Percentiles rank a stretch among this genome's conserved stretches.
Evolutionary conservation across 2,329 filamentous ascomycete genomes (phyloP).

Genomic region (Cordyceps fumosorosea): DNA sequence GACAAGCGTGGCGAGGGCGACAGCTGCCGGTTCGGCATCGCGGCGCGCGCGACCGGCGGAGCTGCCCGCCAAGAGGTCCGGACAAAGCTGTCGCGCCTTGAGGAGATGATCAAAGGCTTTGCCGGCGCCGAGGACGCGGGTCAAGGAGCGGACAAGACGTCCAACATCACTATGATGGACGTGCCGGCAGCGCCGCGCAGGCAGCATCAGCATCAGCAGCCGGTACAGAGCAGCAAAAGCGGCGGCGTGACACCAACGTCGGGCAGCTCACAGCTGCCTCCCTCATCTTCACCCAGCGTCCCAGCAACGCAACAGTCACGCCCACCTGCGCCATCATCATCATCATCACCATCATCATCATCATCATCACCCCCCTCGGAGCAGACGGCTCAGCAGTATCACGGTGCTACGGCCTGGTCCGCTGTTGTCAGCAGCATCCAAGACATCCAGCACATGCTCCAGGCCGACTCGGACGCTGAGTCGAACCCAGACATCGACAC

Average conservation of each 20-base stretch:
- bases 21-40: slow-evolving; percentile 27
- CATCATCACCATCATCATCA: neutral
- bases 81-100: slow-evolving; percentile 32
- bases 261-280: neutral
- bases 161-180: neutral
- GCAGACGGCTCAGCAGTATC: slow-evolving; percentile 20
- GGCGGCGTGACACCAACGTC: neutral
- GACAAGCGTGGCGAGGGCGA: slow-evolving; percentile 29
- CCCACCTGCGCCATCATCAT: neutral
- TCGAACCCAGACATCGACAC: slow-evolving; percentile 14
- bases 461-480: slow-evolving; percentile 11
- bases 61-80: slow-evolving; percentile 30
- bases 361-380: neutral
- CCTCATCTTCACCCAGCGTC: neutral
- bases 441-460: slow-evolving; percentile 33
- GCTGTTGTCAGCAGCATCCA: slow-evolving; percentile 36
- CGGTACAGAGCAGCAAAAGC: neutral
- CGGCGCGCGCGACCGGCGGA: slow-evolving; percentile 8
- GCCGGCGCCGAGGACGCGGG: slow-evolving; percentile 15
- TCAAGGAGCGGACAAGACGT: neutral
- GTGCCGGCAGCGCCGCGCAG: neutral
- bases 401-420: slow-evolving; percentile 35
- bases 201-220: neutral
- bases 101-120: slow-evolving; percentile 34
- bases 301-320: slow-evolving; percentile 1